A percentile compares a stretch with the other conserved stretches of the same genome.
Evolutionary conservation across 495 filamentous ascomycete species (phyloP).

Genomic region (Xylaria palmicola): DNA sequence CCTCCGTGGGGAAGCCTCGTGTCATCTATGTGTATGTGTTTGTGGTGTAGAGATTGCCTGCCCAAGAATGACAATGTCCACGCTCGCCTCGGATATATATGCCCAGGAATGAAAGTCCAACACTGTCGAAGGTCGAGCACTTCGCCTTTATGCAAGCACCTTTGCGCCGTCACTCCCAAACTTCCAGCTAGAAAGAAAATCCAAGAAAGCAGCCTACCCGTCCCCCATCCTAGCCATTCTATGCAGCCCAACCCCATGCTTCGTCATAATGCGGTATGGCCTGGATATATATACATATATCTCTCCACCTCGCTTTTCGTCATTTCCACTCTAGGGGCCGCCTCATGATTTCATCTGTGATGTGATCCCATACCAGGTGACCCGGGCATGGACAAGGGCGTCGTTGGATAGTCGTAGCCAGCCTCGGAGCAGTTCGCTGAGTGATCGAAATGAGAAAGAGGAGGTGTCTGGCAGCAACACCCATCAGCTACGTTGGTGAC

Average conservation of each 20-base stretch:
- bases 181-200: not conserved
- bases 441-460: slow-evolving; percentile 78
- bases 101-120: slow-evolving; percentile 14
- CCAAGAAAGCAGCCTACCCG: not conserved
- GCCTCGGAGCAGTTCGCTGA: slow-evolving; percentile 63
- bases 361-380: slow-evolving; percentile 54
- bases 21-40: slow-evolving; percentile 15
- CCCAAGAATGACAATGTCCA: slow-evolving; percentile 3
- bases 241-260: slow-evolving; percentile 17
- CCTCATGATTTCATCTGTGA: slow-evolving; percentile 14
- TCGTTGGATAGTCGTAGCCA: slow-evolving; percentile 62
- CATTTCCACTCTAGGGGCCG: slow-evolving; percentile 3
- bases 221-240: slow-evolving; percentile 9
- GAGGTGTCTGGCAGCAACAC: slow-evolving; percentile 67
- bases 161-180: slow-evolving; percentile 21
- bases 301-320: slow-evolving; percentile 3
- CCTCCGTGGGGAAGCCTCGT: slow-evolving; percentile 12
- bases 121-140: slow-evolving; percentile 26
- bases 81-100: slow-evolving; percentile 27
- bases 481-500: slow-evolving; percentile 49
- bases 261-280: not conserved
- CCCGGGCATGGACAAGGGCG: slow-evolving; percentile 65
- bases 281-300: slow-evolving; percentile 8
- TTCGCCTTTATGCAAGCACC: slow-evolving; percentile 28
- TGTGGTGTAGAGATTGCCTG: slow-evolving; percentile 11